phyloP scores from a whole-genome alignment of 2,329 filamentous ascomycete species.

The Curvularia sp. region DNA sequence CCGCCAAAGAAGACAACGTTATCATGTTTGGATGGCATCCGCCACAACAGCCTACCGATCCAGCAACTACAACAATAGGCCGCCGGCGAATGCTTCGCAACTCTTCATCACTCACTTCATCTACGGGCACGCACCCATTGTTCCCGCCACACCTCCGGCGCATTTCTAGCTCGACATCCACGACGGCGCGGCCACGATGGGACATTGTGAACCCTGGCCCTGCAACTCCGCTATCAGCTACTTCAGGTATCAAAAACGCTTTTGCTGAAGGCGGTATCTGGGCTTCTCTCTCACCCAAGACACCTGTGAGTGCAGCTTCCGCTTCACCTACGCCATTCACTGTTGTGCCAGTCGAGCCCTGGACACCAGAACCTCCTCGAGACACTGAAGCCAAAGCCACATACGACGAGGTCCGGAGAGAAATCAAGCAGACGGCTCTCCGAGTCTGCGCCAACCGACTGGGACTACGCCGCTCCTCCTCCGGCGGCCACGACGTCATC shows the following conservation, averaged over 20 bases:
- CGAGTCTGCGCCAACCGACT: slow-evolving; percentile 18
- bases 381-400: slow-evolving; percentile 9
- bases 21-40: slow-evolving; percentile 1
- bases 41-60: neutral
- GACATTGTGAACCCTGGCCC: slow-evolving; percentile 19
- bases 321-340: slow-evolving; percentile 3
- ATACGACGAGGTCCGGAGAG: slow-evolving; percentile 8
- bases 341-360: slow-evolving; percentile 5
- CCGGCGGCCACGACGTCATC: slow-evolving; percentile 8
- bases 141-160: slow-evolving; percentile 9
- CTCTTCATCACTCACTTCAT: slow-evolving; percentile 12
- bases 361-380: slow-evolving; percentile 1
- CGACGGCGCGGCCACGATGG: slow-evolving; percentile 27
- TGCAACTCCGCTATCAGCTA: slow-evolving; percentile 24
- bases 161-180: slow-evolving; percentile 3
- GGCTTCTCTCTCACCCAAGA: slow-evolving; percentile 20
- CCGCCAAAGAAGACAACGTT: slow-evolving; percentile 16
- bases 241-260: slow-evolving; percentile 20
- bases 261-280: slow-evolving; percentile 29
- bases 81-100: neutral
- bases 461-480: slow-evolving; percentile 3
- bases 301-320: neutral
- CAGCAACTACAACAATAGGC: neutral
- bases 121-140: slow-evolving; percentile 9
- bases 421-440: slow-evolving; percentile 11